These are phyloP conservation scores for Colletotrichum sp. DNA, from an alignment of 2,329 filamentous ascomycete species.

Conservation along the genomic window DNA sequence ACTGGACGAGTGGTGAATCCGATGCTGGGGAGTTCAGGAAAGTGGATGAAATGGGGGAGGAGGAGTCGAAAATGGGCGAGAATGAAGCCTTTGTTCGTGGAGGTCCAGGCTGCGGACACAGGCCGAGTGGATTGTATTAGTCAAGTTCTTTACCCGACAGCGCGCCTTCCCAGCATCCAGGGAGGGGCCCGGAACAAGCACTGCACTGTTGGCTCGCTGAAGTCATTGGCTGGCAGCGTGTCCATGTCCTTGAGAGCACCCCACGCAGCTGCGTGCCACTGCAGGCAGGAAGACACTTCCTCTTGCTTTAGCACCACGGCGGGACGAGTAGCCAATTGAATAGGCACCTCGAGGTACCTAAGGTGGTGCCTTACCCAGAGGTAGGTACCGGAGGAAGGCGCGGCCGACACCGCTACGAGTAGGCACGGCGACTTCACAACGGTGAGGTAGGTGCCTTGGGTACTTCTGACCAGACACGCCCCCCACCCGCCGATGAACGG, in stretches of 20 bases:
- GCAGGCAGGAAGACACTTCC: background rate
- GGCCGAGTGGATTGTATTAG: constrained; percentile 20
- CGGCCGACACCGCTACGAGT: background rate
- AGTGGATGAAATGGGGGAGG: constrained; percentile 20
- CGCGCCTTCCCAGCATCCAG: constrained; percentile 1
- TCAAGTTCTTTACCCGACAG: constrained; percentile 21
- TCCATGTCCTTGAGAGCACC: constrained; percentile 8
- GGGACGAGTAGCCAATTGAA: no score
- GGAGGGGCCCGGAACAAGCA: constrained; percentile 1
- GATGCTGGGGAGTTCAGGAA: constrained; percentile 7
- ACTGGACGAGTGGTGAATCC: background rate
- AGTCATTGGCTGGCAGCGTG: background rate
- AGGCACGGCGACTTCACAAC: background rate
- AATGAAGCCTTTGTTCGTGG: constrained; percentile 20
- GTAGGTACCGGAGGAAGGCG: background rate
- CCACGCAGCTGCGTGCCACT: background rate
- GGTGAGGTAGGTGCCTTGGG: no score
- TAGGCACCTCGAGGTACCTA: no score
- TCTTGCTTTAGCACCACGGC: background rate
- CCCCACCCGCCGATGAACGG: constrained; percentile 8
- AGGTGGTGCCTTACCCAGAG: no score
- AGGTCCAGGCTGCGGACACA: constrained; percentile 10
- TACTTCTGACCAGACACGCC: background rate
- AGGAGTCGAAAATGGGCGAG: constrained; percentile 17
- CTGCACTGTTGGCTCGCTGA: background rate